Conservation (phyloP, 2,329 filamentous ascomycete species). For the Beauveria sp. region DNA sequence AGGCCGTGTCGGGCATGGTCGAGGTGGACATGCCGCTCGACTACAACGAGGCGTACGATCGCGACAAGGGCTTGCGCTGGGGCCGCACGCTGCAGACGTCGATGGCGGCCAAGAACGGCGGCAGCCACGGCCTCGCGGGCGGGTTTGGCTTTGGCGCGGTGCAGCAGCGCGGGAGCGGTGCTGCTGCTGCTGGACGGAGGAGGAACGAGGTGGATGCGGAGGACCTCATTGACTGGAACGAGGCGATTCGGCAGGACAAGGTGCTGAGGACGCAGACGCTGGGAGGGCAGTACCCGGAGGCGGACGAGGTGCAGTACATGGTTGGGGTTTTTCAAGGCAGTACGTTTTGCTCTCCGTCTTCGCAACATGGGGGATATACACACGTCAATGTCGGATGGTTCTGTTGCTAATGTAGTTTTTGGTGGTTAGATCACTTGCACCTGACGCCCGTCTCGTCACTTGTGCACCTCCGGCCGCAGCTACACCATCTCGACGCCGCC, state of each 20-base stretch:
- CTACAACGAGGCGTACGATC: slow-evolving; percentile 69
- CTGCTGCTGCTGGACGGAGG: slow-evolving; percentile 22
- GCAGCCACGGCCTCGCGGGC: slow-evolving; percentile 62
- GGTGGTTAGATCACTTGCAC: slow-evolving; percentile 66
- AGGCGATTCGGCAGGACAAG: slow-evolving; percentile 60
- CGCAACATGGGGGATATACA: too few species aligned
- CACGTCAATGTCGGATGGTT: too few species aligned
- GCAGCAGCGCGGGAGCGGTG: slow-evolving; percentile 30
- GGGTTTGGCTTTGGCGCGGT: slow-evolving; percentile 58
- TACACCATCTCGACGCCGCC: slow-evolving; percentile 84
- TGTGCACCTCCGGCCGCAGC: slow-evolving; percentile 83
- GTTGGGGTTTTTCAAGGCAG: slow-evolving; percentile 82
- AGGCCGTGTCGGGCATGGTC: slow-evolving; percentile 72
- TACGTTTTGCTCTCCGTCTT: slow-evolving; percentile 33
- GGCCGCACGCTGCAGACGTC: slow-evolving; percentile 65
- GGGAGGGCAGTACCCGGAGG: slow-evolving; percentile 68
- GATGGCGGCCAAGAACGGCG: slow-evolving; percentile 50
- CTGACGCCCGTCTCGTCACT: slow-evolving; percentile 77
- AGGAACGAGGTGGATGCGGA: slow-evolving; percentile 36
- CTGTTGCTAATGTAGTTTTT: background rate
- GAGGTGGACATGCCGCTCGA: slow-evolving; percentile 87
- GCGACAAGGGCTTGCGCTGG: slow-evolving; percentile 73
- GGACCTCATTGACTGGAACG: slow-evolving; percentile 50
- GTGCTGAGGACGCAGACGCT: slow-evolving; percentile 76
- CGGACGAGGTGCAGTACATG: slow-evolving; percentile 76